Base-by-base conservation (phyloP, 2,329 filamentous ascomycete genomes). In the Cytospora schulzeri region DNA sequence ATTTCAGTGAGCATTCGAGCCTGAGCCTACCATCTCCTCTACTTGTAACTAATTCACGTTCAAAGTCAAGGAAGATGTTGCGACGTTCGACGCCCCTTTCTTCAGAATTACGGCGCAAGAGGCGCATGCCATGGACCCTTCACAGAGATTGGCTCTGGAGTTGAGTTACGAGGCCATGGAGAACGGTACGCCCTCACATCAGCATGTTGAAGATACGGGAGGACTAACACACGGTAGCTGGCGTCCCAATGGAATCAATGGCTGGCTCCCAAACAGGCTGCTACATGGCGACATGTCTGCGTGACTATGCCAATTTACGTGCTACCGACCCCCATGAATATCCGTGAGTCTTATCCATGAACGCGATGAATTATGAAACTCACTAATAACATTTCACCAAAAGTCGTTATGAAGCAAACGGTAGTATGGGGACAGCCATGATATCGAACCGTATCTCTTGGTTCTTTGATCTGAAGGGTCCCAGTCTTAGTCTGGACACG, bases 401-500 rank as follows among this genome's bases (percentile, higher is more conserved):
- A 38, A 58, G 59, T 55, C 59, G 51, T 11, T 55, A 48, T 26
- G 59, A 55, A n/a, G 52, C 52, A 11, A 35, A 50, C 50, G 59
- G 59, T 6, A 61, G 52, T 22, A 74, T 69, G 1, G 70, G 71
- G 1, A 69, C 73, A 28, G 71, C 73, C 8, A 76, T 80, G 57
- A 60, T 77, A 24, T 73, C 77, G 0, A 80, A 80, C 64, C 73
- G 79, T 7, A 67, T 81, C 1, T 79, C 76, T 0, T 78, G 78
- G 64, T 76, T 75, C 58, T 79, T 77, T 54, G 74, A 81, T 64
- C 70, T 81, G 38, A 70, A 70, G n/a, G 79, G 80, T 0, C 75
- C 79, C 0, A 77, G 76, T 53, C 66, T 82, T 56, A 78, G 77
- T 0, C 67, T 81, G 0, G 79, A 82, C 62, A 82, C 81, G 1